phyloP scores from a whole-genome alignment of 768 basidiomycete species.

The Mrakia frigida region DNA sequence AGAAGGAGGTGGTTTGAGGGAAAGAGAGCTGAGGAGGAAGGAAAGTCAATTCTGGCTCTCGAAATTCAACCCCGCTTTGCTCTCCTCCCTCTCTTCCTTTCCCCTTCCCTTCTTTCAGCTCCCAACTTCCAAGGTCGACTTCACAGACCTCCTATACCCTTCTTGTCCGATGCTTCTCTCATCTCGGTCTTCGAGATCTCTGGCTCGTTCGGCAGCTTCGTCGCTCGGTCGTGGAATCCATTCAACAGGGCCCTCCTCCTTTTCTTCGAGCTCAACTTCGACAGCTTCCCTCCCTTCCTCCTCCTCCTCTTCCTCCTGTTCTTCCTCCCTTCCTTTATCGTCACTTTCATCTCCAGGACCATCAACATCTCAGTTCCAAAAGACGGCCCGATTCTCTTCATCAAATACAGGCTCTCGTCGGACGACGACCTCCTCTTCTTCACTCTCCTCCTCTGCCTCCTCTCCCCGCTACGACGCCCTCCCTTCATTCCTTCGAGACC shows the following conservation, averaged over 20 bases:
- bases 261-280: neutral
- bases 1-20: neutral
- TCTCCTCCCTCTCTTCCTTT: no score
- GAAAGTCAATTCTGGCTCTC: neutral
- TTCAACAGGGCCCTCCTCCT: neutral
- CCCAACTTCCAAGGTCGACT: neutral
- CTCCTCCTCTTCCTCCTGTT: neutral
- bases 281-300: neutral
- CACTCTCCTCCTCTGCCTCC: no score
- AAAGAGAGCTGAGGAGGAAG: no score
- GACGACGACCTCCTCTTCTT: no score
- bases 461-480: neutral
- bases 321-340: neutral
- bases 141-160: neutral
- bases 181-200: neutral
- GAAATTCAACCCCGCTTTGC: neutral
- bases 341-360: neutral
- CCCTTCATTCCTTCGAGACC: neutral
- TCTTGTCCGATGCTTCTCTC: neutral
- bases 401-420: no score
- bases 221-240: neutral
- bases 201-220: neutral
- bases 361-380: neutral
- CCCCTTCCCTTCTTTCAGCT: neutral
- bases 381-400: no score